Percentiles rank a stretch among this genome's conserved stretches.
Conservation (phyloP, 1,284 basidiomycete genomes). For the Waitea zeae region DNA sequence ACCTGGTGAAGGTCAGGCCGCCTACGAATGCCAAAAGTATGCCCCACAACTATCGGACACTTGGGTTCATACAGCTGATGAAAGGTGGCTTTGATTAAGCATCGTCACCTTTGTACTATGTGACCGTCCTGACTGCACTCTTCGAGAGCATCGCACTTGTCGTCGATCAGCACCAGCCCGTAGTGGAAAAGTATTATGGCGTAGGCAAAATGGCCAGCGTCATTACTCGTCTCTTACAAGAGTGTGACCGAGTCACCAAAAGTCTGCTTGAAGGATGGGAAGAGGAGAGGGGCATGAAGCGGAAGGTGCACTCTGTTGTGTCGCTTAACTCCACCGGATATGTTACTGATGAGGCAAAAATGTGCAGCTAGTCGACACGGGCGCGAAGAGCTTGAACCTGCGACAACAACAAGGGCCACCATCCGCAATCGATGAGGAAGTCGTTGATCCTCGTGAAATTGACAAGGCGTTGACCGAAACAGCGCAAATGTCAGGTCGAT, state of each 20-base stretch:
- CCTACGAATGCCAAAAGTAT: slow-evolving; percentile 70
- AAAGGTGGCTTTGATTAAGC: slow-evolving; percentile 41
- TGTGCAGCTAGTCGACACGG: slow-evolving; percentile 15
- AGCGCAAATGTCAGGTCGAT: slow-evolving; percentile 79
- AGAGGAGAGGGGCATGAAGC: slow-evolving; percentile 64
- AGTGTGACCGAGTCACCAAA: slow-evolving; percentile 75
- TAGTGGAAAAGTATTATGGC: slow-evolving; percentile 97
- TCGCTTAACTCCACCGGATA: background rate
- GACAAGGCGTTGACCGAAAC: slow-evolving; percentile 80
- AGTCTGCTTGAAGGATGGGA: slow-evolving; percentile 76
- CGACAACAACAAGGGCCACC: slow-evolving; percentile 16
- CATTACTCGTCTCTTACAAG: slow-evolving; percentile 60
- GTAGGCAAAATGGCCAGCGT: slow-evolving; percentile 73
- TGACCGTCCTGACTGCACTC: slow-evolving; percentile 72
- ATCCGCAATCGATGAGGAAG: slow-evolving; percentile 37
- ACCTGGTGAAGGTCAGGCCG: slow-evolving; percentile 68
- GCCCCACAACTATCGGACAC: slow-evolving; percentile 5
- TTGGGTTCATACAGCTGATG: slow-evolving; percentile 3
- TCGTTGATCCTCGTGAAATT: slow-evolving; percentile 74
- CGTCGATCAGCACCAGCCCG: slow-evolving; percentile 91
- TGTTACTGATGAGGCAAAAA: slow-evolving; percentile 2
- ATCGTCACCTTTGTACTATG: slow-evolving; percentile 80
- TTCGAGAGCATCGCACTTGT: slow-evolving; percentile 95
- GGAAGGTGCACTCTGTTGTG: slow-evolving; percentile 40
- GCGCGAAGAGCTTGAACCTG: slow-evolving; percentile 17